Base-by-base conservation (phyloP, 2,329 filamentous ascomycete genomes). In the Tolypocladium endophyticum region DNA sequence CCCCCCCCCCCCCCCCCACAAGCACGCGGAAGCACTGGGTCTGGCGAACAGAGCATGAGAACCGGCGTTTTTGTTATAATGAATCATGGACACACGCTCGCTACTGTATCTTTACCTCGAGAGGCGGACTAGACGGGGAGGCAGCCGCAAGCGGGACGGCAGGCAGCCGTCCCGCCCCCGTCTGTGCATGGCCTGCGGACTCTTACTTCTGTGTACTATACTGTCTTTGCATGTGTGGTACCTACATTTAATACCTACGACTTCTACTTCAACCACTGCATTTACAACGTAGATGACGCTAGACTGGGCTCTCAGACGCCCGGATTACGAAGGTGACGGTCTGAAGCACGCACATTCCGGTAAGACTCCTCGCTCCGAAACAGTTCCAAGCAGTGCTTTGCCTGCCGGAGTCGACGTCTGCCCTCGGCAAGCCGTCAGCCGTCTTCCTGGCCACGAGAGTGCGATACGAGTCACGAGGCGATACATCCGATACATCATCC, bases 31-130 rank as follows among this genome's bases (percentile, higher is more conserved):
- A 3, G 28, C 16, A 18, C 18, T 12, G 50, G 30, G 50, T 35
- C 50, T 53, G 50, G 50, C 18, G 14, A n/a, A 53, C 36, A 50
- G 55, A 59, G 61, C 61, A 63, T 63, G 58, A 57, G 55, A 58
- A 60, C 58, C 56, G 61, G 61, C 60, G 61, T 63, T 61, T 58
- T 47, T 55, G 35, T 38, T 33, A 1, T 43, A 30, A 43, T 41
- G 55, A 43, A 56, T 56, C 55, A 56, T 56, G 55, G 55, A 43
- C 55, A 56, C 25, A 38, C 54, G 16, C 55, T 56, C 55, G 55
- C 55, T 56, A 18, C 43, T 30, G 35, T 43, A 53, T 11, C 50
- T 53, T 35, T 53, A 33, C n/a, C 12, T 11, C 1, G 47, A 20
- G 25, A 20, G 9, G 23, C 38, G 23, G 45, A 18, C 18, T 30